Evolutionary conservation across 2,329 filamentous ascomycete species (phyloP), one percentile per base, ranked within the genome.

Genomic region (Aspergillus felis): DNA sequence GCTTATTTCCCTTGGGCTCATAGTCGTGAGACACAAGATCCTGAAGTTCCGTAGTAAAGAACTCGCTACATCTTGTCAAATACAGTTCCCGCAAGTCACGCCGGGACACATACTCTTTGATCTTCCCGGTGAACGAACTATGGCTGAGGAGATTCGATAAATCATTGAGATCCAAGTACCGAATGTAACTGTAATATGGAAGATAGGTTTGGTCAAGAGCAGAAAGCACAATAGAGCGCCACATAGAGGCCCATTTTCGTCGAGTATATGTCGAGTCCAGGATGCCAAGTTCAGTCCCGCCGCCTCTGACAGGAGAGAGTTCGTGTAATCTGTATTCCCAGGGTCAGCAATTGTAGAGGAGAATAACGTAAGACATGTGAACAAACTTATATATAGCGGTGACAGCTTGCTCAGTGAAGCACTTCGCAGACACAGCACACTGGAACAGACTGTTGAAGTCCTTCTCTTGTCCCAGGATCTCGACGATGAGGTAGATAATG

Each of bases 101-200:
- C 24, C 27, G 38, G 76, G 75, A 17, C 81, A 17, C 81, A 77
- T 74, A 84, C 68, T 79, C 80, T 8, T 80, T 81, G 29, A 89
- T 80, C 44, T 80, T 81, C 58, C 83, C 80, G 51, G 79, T 81
- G 53, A 87, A 87, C 53, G 81, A 80, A 50, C 82, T 76, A 56
- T 87, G 82, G 9, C 82, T 79, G 2, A 91, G 76, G 24, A 89
- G 76, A 44, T 84, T 75, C 10, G 77, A 73, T 1, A 91, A 77
- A 66, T 87, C 84, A 54, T 84, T 78, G 9, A 91, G 79, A 62
- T 87, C 84, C 41, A 91, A 76, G 27, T 80, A 78, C 56, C 82
- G 84, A 55, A 91, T 82, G 71, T 88, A 90, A 41, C 83, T 79
- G 65, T 84, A 88, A 68, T 92, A 92, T 0, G 87, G 87, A 60